Percentiles rank a stretch among this genome's conserved stretches.
phyloP scores from a whole-genome alignment of 192 early-diverging fungal species.

The Coemansia sp. region DNA sequence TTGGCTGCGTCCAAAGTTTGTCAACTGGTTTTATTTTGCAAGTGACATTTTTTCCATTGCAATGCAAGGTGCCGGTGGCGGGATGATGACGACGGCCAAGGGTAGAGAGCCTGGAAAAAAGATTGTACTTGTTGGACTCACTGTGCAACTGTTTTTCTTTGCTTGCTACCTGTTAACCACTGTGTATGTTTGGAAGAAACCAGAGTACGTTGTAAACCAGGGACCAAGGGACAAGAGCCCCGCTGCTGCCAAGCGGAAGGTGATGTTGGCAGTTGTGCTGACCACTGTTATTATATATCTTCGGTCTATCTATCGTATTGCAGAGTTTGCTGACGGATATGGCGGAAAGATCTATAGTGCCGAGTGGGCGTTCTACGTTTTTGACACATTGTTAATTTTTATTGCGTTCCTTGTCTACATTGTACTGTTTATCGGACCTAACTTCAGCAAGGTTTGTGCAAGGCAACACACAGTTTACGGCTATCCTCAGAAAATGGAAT shows the following conservation, averaged over 20 bases:
- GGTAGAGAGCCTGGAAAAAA: constrained; percentile 32
- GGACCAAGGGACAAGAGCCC: constrained; percentile 13
- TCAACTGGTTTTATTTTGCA: constrained; percentile 54
- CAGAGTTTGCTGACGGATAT: constrained; percentile 51
- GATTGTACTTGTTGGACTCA: constrained; percentile 45
- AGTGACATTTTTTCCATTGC: constrained; percentile 50
- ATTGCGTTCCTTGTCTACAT: constrained; percentile 48
- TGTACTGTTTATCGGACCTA: constrained; percentile 26
- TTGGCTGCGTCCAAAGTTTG: constrained; percentile 35
- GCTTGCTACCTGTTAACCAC: constrained; percentile 37
- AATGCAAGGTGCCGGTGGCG: constrained; percentile 53
- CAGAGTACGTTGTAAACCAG: constrained; percentile 20
- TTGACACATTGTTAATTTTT: constrained; percentile 53
- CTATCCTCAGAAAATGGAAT: background rate
- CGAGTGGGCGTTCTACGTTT: constrained; percentile 56
- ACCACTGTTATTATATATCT: constrained; percentile 47
- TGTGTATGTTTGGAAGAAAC: constrained; percentile 27
- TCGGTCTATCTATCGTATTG: constrained; percentile 53
- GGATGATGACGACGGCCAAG: constrained; percentile 29
- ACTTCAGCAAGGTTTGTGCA: constrained; percentile 6
- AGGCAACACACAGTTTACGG: background rate
- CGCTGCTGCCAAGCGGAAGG: constrained; percentile 25
- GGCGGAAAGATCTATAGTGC: constrained; percentile 42
- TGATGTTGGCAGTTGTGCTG: constrained; percentile 21
- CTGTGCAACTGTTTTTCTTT: constrained; percentile 49